These are phyloP conservation scores for Aureobasidium sp. DNA, from an alignment of 2,329 filamentous ascomycete species.

Conservation along the genomic window DNA sequence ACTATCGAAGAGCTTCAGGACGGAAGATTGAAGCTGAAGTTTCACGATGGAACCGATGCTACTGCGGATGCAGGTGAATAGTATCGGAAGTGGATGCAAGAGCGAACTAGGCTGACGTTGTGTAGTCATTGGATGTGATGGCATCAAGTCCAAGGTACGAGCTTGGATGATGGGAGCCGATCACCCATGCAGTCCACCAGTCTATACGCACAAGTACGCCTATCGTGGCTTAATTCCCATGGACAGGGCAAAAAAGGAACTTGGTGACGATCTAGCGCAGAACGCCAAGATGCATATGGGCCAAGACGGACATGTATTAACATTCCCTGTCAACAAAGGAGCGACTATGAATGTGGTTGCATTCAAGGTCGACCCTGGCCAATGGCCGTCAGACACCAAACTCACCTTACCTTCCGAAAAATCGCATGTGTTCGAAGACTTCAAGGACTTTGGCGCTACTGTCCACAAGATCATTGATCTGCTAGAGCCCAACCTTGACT, in stretches of 20 bases:
- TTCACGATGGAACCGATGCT: slow-evolving; percentile 23
- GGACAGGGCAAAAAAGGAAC: slow-evolving; percentile 37
- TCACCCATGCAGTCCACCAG: slow-evolving; percentile 36
- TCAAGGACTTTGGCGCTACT: slow-evolving; percentile 19
- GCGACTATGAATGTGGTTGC: slow-evolving; percentile 22
- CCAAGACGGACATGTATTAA: slow-evolving; percentile 46
- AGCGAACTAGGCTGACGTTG: not conserved
- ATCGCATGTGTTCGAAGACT: slow-evolving; percentile 20
- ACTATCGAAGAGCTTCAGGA: slow-evolving; percentile 21
- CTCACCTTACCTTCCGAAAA: slow-evolving; percentile 19
- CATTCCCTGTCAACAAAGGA: slow-evolving; percentile 40
- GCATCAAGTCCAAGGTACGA: slow-evolving; percentile 50
- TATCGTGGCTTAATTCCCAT: slow-evolving; percentile 56
- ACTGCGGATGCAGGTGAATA: slow-evolving; percentile 21
- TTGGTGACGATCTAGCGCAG: slow-evolving; percentile 42
- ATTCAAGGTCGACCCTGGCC: slow-evolving; percentile 18
- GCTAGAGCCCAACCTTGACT: slow-evolving; percentile 19
- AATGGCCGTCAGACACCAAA: slow-evolving; percentile 20
- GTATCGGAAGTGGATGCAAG: not conserved
- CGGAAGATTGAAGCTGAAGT: slow-evolving; percentile 25
- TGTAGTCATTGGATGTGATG: slow-evolving; percentile 53
- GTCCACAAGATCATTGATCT: slow-evolving; percentile 19
- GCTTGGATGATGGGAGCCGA: slow-evolving; percentile 39
- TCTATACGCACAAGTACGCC: slow-evolving; percentile 51
- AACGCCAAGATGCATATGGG: slow-evolving; percentile 34